These are phyloP conservation scores for Adansonia grandidieri DNA, from an alignment of 441 rosid species.

Conservation along the genomic window DNA sequence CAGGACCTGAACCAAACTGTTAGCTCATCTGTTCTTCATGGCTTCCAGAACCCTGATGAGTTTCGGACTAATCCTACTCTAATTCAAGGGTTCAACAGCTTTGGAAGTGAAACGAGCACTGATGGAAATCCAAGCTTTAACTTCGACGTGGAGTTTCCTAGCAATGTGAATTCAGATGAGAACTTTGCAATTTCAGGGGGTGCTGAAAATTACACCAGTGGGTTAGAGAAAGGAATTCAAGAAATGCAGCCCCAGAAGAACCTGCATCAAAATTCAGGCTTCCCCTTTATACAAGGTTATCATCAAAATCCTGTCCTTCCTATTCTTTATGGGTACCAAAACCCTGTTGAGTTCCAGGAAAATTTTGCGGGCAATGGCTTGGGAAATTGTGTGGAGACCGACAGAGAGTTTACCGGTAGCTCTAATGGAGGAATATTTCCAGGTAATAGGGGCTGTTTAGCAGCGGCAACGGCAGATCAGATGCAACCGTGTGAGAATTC, in stretches of 20 bases:
- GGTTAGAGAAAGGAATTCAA: neutral
- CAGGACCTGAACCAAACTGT: neutral
- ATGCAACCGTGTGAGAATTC: neutral
- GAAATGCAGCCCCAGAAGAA: neutral
- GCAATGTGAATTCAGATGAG: neutral
- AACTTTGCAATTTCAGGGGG: neutral
- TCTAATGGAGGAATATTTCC: neutral
- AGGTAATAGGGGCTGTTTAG: neutral
- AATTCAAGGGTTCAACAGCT: constrained; percentile 1
- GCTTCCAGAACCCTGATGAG: neutral
- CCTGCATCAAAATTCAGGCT: neutral
- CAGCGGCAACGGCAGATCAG: neutral
- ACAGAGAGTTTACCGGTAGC: neutral
- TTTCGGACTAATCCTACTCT: neutral
- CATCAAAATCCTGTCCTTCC: neutral
- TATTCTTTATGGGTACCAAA: constrained; percentile 8
- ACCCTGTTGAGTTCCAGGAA: neutral
- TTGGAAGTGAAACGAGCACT: neutral
- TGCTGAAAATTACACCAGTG: neutral
- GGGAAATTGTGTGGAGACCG: constrained; percentile 13
- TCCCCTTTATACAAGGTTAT: neutral
- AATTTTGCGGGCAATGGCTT: neutral
- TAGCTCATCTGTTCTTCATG: neutral
- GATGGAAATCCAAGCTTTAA: constrained; percentile 4
- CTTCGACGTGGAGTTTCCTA: neutral